phyloP scores from a whole-genome alignment of 2,329 filamentous ascomycete genomes.

The Fusarium sp. region DNA sequence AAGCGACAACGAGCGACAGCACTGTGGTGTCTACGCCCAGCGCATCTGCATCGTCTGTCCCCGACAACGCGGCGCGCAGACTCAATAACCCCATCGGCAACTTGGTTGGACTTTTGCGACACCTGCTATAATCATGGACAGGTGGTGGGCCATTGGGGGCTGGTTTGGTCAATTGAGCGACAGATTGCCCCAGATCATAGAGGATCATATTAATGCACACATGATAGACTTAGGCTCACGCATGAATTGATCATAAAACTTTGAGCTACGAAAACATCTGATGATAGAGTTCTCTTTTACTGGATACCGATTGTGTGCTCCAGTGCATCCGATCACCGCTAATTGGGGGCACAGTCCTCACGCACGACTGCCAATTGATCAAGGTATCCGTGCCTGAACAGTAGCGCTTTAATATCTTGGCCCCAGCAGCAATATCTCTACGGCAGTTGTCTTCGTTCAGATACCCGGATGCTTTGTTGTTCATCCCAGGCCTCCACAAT shows the following conservation, averaged over 20 bases:
- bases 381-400: not conserved
- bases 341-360: not conserved
- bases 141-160: too few relatives aligned
- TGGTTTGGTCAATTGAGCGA: not conserved
- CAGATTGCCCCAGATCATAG: not conserved
- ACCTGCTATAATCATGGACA: not conserved
- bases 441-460: not conserved
- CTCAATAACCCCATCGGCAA: slow-evolving; percentile 11
- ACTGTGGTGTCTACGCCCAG: not conserved
- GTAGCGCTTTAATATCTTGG: too few relatives aligned
- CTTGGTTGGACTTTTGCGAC: not conserved
- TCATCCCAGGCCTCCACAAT: not conserved
- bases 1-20: not conserved
- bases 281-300: not conserved
- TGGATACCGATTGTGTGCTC: not conserved
- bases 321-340: not conserved
- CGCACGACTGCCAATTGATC: too few relatives aligned
- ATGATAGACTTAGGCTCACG: not conserved
- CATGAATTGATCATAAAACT: not conserved
- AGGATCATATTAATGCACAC: not conserved
- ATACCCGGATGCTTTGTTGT: rapidly evolving
- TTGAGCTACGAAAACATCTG: not conserved
- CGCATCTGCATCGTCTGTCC: not conserved
- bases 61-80: slow-evolving; percentile 13
- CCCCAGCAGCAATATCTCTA: not conserved